Evolutionary conservation across 179 eudicot species (phyloP).

Genomic region (Heliamphora pulchella): DNA sequence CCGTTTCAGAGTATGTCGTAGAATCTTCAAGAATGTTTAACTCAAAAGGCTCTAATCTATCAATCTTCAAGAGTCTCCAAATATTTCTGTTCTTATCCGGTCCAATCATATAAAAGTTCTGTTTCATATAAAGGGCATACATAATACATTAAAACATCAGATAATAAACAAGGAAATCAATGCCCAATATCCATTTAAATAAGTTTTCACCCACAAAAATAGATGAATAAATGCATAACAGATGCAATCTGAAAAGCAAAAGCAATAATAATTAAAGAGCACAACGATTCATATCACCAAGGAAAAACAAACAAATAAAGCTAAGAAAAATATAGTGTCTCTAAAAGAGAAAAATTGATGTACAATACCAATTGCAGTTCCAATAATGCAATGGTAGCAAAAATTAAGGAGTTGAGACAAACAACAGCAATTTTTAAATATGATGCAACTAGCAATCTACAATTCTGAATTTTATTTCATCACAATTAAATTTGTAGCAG

Average conservation of each 20-base stretch:
- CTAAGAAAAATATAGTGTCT: background rate
- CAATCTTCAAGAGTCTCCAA: constrained; percentile 88
- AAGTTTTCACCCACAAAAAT: background rate
- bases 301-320: background rate
- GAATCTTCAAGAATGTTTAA: constrained; percentile 70
- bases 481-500: background rate
- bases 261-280: background rate
- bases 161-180: background rate
- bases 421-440: background rate
- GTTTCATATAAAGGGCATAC: constrained; percentile 20
- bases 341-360: background rate
- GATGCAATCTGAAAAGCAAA: background rate
- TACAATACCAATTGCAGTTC: background rate
- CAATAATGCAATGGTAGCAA: background rate
- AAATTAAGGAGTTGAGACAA: background rate
- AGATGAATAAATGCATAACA: background rate
- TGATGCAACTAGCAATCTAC: background rate
- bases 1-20: constrained; percentile 55
- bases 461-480: no score
- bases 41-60: constrained; percentile 66
- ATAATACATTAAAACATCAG: background rate
- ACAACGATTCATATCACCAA: background rate
- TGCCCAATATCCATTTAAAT: background rate
- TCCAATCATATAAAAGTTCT: constrained; percentile 93
- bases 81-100: constrained; percentile 56